phyloP scores from a whole-genome alignment of 1,139 yeast species.

The Pichia sp. region DNA sequence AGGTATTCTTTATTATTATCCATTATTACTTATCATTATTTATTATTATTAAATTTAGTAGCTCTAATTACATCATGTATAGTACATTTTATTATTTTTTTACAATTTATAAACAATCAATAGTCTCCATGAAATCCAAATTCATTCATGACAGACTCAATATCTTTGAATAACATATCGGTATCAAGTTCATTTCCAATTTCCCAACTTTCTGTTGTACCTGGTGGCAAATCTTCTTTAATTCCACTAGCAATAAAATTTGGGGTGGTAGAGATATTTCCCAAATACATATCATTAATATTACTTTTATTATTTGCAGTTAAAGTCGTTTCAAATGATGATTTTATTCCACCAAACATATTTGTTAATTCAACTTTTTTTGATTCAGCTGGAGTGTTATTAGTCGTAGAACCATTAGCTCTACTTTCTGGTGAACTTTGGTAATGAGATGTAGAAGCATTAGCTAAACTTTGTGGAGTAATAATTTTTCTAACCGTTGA shows the following conservation, averaged over 20 bases:
- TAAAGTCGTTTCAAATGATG: background rate
- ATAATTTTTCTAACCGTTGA: slow-evolving; percentile 6
- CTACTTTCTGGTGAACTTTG: slow-evolving; percentile 5
- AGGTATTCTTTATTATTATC: too few species aligned
- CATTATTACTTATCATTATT: too few species aligned
- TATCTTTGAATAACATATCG: slow-evolving; percentile 82
- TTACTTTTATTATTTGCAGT: background rate
- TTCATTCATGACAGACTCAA: slow-evolving; percentile 87
- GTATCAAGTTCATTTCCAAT: slow-evolving; percentile 45
- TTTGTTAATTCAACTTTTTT: background rate
- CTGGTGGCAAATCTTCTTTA: too few species aligned
- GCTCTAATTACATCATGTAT: background rate
- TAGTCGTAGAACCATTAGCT: background rate
- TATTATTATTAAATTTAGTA: too few species aligned
- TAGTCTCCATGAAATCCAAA: slow-evolving; percentile 69
- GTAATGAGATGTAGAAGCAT: background rate
- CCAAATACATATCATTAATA: background rate
- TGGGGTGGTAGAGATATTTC: too few species aligned
- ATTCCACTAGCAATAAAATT: too few species aligned
- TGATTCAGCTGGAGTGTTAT: background rate
- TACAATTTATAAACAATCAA: too few species aligned
- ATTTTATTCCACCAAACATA: background rate
- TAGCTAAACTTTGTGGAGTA: slow-evolving; percentile 11
- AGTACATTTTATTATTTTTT: background rate
- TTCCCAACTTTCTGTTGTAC: slow-evolving; percentile 25